phyloP scores from a whole-genome alignment of 2,329 filamentous ascomycete species.

The Metarhizium sp. region DNA sequence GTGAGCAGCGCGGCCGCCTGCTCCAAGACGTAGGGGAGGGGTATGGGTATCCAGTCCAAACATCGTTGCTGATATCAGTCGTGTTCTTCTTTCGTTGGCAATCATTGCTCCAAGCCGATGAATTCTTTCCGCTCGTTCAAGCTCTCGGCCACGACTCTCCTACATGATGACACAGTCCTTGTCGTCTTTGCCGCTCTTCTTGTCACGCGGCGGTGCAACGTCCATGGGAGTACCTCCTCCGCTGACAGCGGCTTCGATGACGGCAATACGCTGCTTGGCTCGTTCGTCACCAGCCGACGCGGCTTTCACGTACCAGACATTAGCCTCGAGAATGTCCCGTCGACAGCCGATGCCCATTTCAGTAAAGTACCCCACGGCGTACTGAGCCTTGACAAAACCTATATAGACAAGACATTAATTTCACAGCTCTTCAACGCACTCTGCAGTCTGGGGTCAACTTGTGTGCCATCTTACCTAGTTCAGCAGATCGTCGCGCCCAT shows the following conservation, averaged over 20 bases:
- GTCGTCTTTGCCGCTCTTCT: conserved; percentile 41
- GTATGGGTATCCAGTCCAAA: conserved; percentile 4
- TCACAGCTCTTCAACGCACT: background rate
- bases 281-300: conserved; percentile 86
- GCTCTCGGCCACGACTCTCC: background rate
- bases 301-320: conserved; percentile 96
- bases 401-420: background rate
- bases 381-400: conserved; percentile 72
- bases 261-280: conserved; percentile 75
- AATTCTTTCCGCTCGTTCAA: background rate
- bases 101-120: background rate
- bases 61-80: conserved; percentile 1
- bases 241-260: conserved; percentile 74
- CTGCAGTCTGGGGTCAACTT: background rate
- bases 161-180: conserved; percentile 52
- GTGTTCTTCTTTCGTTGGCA: background rate
- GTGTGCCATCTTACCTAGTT: conserved; percentile 54
- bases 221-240: conserved; percentile 46
- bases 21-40: background rate
- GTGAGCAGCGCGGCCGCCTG: background rate
- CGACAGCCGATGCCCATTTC: conserved; percentile 97
- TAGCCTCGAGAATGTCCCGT: conserved; percentile 89
- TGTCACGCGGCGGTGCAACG: conserved; percentile 41
- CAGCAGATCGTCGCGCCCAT: conserved; percentile 83
- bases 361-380: conserved; percentile 92